These are phyloP conservation scores for Onygena corvina DNA, from an alignment of 2,329 filamentous ascomycete genomes.

Conservation along the genomic window DNA sequence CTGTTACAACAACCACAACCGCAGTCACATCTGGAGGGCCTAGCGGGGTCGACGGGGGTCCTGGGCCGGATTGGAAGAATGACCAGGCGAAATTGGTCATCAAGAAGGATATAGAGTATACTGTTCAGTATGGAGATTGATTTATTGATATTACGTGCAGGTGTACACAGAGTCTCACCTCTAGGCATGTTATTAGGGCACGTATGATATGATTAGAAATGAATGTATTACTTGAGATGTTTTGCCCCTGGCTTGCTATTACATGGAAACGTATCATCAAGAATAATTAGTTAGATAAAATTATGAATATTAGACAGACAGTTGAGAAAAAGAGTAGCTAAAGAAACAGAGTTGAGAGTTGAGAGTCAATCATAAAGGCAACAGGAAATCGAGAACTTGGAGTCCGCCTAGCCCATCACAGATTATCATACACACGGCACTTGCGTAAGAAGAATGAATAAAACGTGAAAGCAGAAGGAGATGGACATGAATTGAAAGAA, in stretches of 20 bases:
- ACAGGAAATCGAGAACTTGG: neutral
- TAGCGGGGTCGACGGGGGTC: neutral
- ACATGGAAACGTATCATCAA: neutral
- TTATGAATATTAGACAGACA: neutral
- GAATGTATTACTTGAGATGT: neutral
- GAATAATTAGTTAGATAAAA: neutral
- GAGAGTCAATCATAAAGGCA: slow-evolving; percentile 1
- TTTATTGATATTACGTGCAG: too few species aligned
- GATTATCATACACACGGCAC: neutral
- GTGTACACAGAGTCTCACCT: too few species aligned
- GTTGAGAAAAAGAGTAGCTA: neutral
- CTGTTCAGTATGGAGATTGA: slow-evolving; percentile 9
- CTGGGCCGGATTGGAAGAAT: neutral
- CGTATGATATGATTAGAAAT: slow-evolving; percentile 5
- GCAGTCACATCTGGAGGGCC: neutral
- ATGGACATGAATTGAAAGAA: neutral
- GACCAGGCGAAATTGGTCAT: slow-evolving; percentile 12
- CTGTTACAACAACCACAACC: neutral
- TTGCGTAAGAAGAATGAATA: neutral
- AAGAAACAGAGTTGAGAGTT: neutral
- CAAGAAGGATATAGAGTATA: slow-evolving; percentile 11
- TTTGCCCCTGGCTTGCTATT: neutral
- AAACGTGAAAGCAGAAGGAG: neutral
- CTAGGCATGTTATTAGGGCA: neutral
- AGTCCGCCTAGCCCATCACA: neutral